These are phyloP conservation scores for Erythrobasidium hasegawianum DNA, from an alignment of 1,284 basidiomycete genomes.

Conservation along the genomic window DNA sequence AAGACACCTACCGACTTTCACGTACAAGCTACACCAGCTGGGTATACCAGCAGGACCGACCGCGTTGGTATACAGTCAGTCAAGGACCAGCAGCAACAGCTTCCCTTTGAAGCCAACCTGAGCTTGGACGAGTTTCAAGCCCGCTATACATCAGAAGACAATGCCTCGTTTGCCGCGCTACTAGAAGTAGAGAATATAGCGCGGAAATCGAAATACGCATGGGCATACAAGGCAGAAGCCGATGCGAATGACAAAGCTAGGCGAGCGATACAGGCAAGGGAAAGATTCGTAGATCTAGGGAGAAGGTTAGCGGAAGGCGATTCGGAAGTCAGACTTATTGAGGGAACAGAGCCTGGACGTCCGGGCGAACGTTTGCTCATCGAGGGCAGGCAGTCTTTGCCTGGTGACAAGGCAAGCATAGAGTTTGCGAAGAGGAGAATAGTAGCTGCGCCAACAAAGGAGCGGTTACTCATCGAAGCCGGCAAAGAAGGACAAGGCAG, in stretches of 20 bases:
- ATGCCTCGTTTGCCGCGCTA: constrained; percentile 86
- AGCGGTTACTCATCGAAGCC: constrained; percentile 38
- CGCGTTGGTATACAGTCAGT: neutral
- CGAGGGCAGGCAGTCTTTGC: constrained; percentile 47
- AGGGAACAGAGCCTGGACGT: constrained; percentile 48
- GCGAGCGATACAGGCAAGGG: constrained; percentile 39
- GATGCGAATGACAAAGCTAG: constrained; percentile 58
- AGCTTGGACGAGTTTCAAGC: constrained; percentile 81
- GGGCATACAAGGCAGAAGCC: constrained; percentile 87
- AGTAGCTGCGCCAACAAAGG: constrained; percentile 13
- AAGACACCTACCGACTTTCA: neutral
- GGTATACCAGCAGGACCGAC: neutral
- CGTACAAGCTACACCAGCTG: constrained; percentile 15
- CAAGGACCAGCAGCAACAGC: constrained; percentile 19
- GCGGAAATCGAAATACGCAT: constrained; percentile 70
- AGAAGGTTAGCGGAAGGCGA: constrained; percentile 41
- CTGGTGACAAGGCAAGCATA: constrained; percentile 38
- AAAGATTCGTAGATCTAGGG: constrained; percentile 43
- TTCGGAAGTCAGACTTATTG: constrained; percentile 47
- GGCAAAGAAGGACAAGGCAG: constrained; percentile 45
- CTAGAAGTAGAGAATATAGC: constrained; percentile 78
- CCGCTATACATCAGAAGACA: constrained; percentile 88
- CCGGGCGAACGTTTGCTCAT: constrained; percentile 49
- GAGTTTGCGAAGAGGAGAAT: constrained; percentile 33
- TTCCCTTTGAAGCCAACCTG: constrained; percentile 50